Evolutionary conservation across 192 early-diverging fungal genomes (phyloP), one percentile per base, ranked within the genome.

Genomic region (Backusella tuberculispora): DNA sequence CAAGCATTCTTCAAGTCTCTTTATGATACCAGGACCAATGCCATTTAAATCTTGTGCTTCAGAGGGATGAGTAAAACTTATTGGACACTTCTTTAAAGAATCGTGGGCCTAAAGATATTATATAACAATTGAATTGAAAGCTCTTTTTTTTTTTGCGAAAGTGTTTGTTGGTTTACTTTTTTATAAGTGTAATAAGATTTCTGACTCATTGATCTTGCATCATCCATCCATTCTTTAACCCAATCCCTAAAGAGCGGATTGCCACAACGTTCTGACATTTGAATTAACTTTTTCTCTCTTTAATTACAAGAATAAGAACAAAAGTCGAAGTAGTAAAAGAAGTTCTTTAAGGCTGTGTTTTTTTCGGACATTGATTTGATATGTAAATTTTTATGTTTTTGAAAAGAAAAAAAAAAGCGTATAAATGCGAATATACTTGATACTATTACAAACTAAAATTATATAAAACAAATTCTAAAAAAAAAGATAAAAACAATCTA

Each of bases 161-260:
- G 21, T 44, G 7, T 42, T 34, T 45, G 1, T 10, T 3, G 13
- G 14, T 42, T 45, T 53, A 83, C 88, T 79, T 80, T 87, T 75
- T 87, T 88, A 66, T 91, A 90, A 6, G 86, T 84, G 68, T 83
- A 85, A 67, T 88, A 91, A 0, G 82, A 74, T 67, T 88, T 88
- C 45, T 80, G 73, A 38, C 86, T 84, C 63, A 82, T 69, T 1
- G 45, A 71, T 67, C 78, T 76, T 4, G 89, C 88, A 15, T 84
- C 74, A 17, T 88, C 83, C 82, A 89, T 85, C 92, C 90, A 91
- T 72, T 92, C 90, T n/a, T 76, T 78, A 6, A 93, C 76, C 92
- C 92, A 94, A 72, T 86, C 73, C 44, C 87, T 73, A 43, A 85
- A 88, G 24, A 93, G 72, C 7, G 91, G 91, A 75, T 94, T 94